A percentile compares a stretch with the other conserved stretches of the same genome.
phyloP scores from a whole-genome alignment of 2,329 filamentous ascomycete species.

The Colletotrichum musicola region DNA sequence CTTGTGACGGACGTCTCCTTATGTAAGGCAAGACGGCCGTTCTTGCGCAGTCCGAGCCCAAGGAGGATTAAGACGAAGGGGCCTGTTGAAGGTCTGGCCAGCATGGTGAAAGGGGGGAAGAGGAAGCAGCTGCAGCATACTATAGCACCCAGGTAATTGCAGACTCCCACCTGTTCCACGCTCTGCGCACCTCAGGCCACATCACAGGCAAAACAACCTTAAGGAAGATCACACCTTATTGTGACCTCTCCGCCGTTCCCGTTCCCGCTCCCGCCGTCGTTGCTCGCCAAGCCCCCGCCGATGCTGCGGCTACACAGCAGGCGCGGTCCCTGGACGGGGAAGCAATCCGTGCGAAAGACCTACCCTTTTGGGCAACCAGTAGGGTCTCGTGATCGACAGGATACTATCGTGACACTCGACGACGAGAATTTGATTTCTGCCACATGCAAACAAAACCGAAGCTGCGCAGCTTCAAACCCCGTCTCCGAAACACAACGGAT shows the following conservation, averaged over 20 bases:
- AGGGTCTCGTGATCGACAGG: neutral
- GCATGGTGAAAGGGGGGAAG: too few relatives aligned
- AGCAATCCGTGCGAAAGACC: constrained; percentile 6
- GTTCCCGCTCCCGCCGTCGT: neutral
- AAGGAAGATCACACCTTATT: constrained; percentile 22
- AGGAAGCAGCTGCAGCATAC: too few relatives aligned
- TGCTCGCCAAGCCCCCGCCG: neutral
- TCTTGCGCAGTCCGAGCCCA: constrained; percentile 15
- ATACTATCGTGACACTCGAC: too few relatives aligned
- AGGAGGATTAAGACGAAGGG: constrained; percentile 13
- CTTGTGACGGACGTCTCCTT: constrained; percentile 4
- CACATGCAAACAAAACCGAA: neutral
- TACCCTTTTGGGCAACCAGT: constrained; percentile 15
- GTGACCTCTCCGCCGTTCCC: constrained; percentile 5
- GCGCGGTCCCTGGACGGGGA: neutral
- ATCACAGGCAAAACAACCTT: constrained; percentile 10
- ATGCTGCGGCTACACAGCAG: neutral
- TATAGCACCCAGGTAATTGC: neutral
- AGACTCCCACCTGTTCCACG: neutral
- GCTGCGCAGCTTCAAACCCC: neutral
- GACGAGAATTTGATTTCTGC: neutral
- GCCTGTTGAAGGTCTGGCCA: neutral
- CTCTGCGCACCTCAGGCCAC: neutral
- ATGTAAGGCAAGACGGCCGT: constrained; percentile 2
- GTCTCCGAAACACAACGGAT: constrained; percentile 1